Evolutionary conservation across 257 asterid genomes (phyloP).

Genomic region (Fraxinus pennsylvanica): DNA sequence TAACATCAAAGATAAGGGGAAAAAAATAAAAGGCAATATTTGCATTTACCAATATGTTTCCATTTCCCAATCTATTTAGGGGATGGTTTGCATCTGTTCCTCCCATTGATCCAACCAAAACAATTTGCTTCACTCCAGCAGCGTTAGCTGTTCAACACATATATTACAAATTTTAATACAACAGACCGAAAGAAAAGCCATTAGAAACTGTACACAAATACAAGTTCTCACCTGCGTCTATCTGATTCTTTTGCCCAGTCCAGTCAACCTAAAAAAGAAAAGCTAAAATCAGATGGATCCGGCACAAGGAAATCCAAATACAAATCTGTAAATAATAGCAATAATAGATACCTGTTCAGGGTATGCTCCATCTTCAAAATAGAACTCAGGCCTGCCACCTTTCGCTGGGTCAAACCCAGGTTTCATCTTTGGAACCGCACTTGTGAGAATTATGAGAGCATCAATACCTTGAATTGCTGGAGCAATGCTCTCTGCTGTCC

Average conservation of each 20-base stretch:
- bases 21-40: background rate
- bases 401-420: slow-evolving; percentile 78
- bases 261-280: slow-evolving; percentile 68
- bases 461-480: slow-evolving; percentile 72
- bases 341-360: slow-evolving; percentile 71
- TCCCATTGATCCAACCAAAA: slow-evolving; percentile 96
- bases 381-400: slow-evolving; percentile 89
- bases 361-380: slow-evolving; percentile 73
- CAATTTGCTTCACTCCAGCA: slow-evolving; percentile 92
- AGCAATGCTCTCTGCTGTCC: slow-evolving; percentile 54
- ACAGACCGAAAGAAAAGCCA: background rate
- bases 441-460: slow-evolving; percentile 81
- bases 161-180: slow-evolving; percentile 3
- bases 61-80: slow-evolving; percentile 77
- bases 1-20: background rate
- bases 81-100: slow-evolving; percentile 79
- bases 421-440: slow-evolving; percentile 90
- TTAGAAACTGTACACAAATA: slow-evolving; percentile 1
- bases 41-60: slow-evolving; percentile 76
- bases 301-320: background rate
- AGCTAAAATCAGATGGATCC: slow-evolving; percentile 9
- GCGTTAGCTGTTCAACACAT: slow-evolving; percentile 68
- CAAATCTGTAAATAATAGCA: background rate
- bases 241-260: slow-evolving; percentile 93
- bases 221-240: slow-evolving; percentile 67